A percentile compares a stretch with the other conserved stretches of the same genome.
Conservation (phyloP, 495 filamentous ascomycete species). For the Xylaria venustula region DNA sequence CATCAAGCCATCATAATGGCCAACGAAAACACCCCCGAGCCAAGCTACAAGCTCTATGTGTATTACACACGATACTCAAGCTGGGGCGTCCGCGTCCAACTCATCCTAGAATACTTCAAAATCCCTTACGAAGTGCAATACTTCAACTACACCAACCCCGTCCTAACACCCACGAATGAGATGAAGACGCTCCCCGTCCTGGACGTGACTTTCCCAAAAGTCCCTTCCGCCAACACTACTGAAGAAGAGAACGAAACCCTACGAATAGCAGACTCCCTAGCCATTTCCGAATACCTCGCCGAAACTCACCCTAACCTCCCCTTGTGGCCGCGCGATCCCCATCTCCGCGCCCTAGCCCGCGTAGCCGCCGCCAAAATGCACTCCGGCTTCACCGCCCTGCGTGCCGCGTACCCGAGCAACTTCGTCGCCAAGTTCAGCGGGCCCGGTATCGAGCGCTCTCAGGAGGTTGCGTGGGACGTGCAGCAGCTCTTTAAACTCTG, state of each 20-base stretch:
- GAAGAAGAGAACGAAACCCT: conserved; percentile 17
- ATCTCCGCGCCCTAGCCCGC: conserved; percentile 49
- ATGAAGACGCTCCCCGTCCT: conserved; percentile 19
- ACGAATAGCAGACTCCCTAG: conserved; percentile 49
- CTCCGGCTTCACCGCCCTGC: conserved; percentile 46
- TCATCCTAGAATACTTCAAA: conserved; percentile 19
- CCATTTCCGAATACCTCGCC: conserved; percentile 55
- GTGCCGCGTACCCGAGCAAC: conserved; percentile 46
- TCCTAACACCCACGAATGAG: conserved; percentile 7
- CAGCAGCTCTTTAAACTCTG: conserved; percentile 36
- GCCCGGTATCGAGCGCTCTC: conserved; percentile 18
- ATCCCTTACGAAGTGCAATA: conserved; percentile 17
- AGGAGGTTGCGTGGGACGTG: conserved; percentile 30
- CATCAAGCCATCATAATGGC: conserved; percentile 9
- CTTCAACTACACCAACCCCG: conserved; percentile 13
- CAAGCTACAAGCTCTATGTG: conserved; percentile 16
- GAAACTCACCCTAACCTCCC: conserved; percentile 41
- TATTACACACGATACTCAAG: conserved; percentile 28
- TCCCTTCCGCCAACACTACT: not conserved
- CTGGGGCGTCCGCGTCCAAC: conserved; percentile 22
- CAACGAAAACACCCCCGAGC: not conserved
- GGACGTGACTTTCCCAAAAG: not conserved
- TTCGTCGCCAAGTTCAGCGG: conserved; percentile 40
- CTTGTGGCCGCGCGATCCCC: conserved; percentile 46
- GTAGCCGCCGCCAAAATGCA: conserved; percentile 56